Evolutionary conservation across 2,329 filamentous ascomycete genomes (phyloP), one percentile per base, ranked within the genome.

Genomic region (Aspergillus sergii): DNA sequence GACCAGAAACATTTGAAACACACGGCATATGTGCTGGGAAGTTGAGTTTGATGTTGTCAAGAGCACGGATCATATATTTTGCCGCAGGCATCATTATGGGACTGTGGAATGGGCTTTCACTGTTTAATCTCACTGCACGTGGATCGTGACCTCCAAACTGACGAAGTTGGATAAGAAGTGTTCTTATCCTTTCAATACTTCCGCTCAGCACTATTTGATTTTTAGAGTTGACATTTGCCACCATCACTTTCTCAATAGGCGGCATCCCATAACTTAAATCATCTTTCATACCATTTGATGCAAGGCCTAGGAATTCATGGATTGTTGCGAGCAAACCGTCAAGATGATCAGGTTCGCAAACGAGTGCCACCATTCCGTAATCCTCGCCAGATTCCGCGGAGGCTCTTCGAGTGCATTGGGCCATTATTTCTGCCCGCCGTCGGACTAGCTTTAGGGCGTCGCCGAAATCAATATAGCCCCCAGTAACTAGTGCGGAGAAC

Each of bases 181-280:
- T 90, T 72, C 88, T 89, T 76, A 97, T 97, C 69, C 89, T 86
- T 71, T 90, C 89, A 59, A 97, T 89, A 77, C 89, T 94, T 41
- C 94, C 94, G 74, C 91, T 95, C 58, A 98, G 83, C 58, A 97
- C 94, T 71, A 98, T 96, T 80, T 98, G 94, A 75, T 97, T 97
- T 81, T 93, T 95, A 76, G 90, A 92, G 81, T 98, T 98, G 80
- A 96, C 89, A 78, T 98, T 97, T 64, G 93, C 94, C 70, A 98
- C 93, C 69, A 91, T 83, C 57, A 97, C 94, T 78, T 96, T 91
- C 73, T 95, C 87, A 60, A 96, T 93, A 4, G 92, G 88, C 21
- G 91, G 90, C 34, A 89, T 79, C 68, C 91, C 85, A 67, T 88
- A 83, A 64, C 85, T 85, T 69, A 86, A 89, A 75, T 93, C 90